Base-by-base conservation (phyloP, 179 eudicot genomes). In the Heliamphora pulchella region DNA sequence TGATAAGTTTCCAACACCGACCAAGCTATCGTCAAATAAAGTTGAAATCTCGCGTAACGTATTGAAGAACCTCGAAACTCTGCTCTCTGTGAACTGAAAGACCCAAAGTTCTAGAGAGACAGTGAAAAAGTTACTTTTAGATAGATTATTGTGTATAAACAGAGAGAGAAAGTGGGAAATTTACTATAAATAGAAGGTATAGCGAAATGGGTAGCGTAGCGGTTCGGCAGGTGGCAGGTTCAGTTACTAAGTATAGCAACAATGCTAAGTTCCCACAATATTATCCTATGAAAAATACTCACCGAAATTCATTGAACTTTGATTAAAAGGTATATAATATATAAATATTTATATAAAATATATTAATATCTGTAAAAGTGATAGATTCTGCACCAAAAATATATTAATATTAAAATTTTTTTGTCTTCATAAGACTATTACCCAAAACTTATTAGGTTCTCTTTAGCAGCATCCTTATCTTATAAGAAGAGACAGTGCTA, bases 101-200 rank as follows among this genome's bases (percentile, higher is more conserved):
- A 20, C 47, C 31, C 31, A 55, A 6, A 55, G 31, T 22, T 54
- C 50, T 41, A 39, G 69, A 65, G 69, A 65, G 58, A 48, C 4
- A 50, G n/a, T 48, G 55, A 48, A 5, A 63, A 63, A 18, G 13
- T 0, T 2, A 63, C 47, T 71, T 71, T 47, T 46, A 51, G 1
- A 4, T 2, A 22, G 59, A 13, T 0, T 31, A 31, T 31, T 13
- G 3, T 20, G n/a, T 3, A 3, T 8, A 67, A 1, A 67, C 50
- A 68, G 58, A 18, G 43, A 14, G 17, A 3, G 2, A n/a, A 1
- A 13, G 63, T 0, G 63, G 14, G 77, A 55, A 64, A 31, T 74
- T 41, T 74, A 74, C 77, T n/a, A 75, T 39, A 43, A 58, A 58
- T 75, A 75, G 67, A 58, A 57, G 77, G 62, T 1, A 39, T 5